Evolutionary conservation across 352 stramenopile genomes (phyloP).

Genomic region (Phytophthora sp.): DNA sequence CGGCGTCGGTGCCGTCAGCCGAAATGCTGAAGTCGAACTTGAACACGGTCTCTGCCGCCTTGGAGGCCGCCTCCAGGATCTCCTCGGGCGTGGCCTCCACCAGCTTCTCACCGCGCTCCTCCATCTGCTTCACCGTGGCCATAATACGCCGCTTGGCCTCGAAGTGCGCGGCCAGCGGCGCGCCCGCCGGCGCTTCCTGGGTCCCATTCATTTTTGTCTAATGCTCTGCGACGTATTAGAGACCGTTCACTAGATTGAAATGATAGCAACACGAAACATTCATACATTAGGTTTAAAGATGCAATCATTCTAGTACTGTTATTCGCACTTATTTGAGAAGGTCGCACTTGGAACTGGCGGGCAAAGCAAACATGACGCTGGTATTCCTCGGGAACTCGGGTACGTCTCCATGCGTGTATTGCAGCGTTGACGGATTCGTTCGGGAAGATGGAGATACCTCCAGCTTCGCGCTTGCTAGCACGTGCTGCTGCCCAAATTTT

Average conservation of each 20-base stretch:
- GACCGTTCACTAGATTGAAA: neutral
- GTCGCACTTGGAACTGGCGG: slow-evolving; percentile 19
- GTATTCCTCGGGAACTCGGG: slow-evolving; percentile 79
- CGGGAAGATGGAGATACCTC: neutral
- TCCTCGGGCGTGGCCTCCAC: slow-evolving; percentile 42
- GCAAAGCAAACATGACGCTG: slow-evolving; percentile 62
- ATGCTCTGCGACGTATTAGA: neutral
- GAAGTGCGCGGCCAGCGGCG: slow-evolving; percentile 55
- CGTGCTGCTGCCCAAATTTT: neutral
- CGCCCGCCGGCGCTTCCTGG: slow-evolving; percentile 26
- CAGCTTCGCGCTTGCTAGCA: neutral
- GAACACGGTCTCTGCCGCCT: slow-evolving; percentile 44
- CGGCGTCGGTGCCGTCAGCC: neutral
- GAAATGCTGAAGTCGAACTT: slow-evolving; percentile 56
- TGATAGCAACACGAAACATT: neutral
- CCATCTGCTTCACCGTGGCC: slow-evolving; percentile 35
- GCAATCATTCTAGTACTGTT: no score
- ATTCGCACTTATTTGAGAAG: slow-evolving; percentile 14
- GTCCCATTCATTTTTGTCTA: slow-evolving; percentile 29
- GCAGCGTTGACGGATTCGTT: neutral
- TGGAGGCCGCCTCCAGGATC: slow-evolving; percentile 27
- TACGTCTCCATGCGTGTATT: slow-evolving; percentile 26
- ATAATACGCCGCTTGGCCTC: slow-evolving; percentile 48
- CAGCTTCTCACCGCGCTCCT: slow-evolving; percentile 33
- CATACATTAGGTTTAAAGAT: no score